phyloP scores from a whole-genome alignment of 257 asterid genomes.

The Leonotis leonurus region DNA sequence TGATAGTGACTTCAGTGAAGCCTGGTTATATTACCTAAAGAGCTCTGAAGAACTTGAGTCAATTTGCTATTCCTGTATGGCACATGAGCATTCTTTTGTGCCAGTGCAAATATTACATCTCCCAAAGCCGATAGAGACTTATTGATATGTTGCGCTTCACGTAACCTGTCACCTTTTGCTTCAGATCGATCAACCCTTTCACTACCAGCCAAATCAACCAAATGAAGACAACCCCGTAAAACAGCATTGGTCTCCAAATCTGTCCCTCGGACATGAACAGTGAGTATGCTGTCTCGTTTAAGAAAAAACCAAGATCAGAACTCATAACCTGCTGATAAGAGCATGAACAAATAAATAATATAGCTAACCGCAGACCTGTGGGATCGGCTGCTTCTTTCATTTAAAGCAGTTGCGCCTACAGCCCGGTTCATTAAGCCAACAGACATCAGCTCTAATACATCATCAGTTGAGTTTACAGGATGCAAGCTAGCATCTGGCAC shows the following conservation, averaged over 20 bases:
- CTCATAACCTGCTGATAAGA: conserved; percentile 6
- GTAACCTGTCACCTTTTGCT: conserved; percentile 84
- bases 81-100: conserved; percentile 84
- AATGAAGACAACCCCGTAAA: conserved; percentile 86
- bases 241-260: conserved; percentile 76
- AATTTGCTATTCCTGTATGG: conserved; percentile 94
- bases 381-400: conserved; percentile 95
- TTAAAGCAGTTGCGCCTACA: conserved; percentile 88
- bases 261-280: conserved; percentile 83
- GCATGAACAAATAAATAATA: conserved; percentile 1
- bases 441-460: conserved; percentile 80
- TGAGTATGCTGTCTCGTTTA: conserved; percentile 57
- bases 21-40: conserved; percentile 58
- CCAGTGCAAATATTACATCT: conserved; percentile 90
- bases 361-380: conserved; percentile 73
- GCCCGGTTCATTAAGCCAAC: conserved; percentile 84
- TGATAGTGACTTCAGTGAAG: neutral
- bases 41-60: conserved; percentile 96
- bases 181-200: conserved; percentile 95
- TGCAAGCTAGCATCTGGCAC: conserved; percentile 98
- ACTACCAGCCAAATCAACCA: conserved; percentile 99
- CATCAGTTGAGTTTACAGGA: conserved; percentile 67
- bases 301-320: conserved; percentile 17
- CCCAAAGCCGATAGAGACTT: conserved; percentile 94
- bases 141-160: conserved; percentile 95